Evolutionary conservation across 2,329 filamentous ascomycete species (phyloP).

Genomic region (Epichloe gansuensis): DNA sequence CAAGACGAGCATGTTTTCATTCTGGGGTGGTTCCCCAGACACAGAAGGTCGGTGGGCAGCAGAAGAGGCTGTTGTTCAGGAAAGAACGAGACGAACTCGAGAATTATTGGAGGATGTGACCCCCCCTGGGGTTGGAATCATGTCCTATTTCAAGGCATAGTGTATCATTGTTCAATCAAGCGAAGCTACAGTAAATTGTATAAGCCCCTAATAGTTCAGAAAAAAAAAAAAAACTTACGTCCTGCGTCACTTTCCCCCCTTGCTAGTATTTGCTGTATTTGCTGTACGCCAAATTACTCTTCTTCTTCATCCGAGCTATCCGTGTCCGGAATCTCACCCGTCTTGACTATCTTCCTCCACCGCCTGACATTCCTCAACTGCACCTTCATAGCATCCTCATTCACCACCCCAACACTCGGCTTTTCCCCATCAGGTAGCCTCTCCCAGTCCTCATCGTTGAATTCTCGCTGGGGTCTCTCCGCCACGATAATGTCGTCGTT

Average conservation of each 20-base stretch:
- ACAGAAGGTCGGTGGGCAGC: slow-evolving; percentile 37
- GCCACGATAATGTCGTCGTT: slow-evolving; percentile 27
- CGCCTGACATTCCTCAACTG: slow-evolving; percentile 14
- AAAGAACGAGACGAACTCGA: slow-evolving; percentile 36
- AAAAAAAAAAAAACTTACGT: background rate
- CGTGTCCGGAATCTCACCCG: background rate
- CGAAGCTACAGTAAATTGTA: background rate
- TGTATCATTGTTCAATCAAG: background rate
- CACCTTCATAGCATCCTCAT: slow-evolving; percentile 12
- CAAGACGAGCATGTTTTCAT: slow-evolving; percentile 21
- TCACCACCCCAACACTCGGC: slow-evolving; percentile 13
- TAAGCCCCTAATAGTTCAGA: background rate
- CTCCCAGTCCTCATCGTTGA: slow-evolving; percentile 19
- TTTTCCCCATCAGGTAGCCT: slow-evolving; percentile 17
- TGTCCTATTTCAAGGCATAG: slow-evolving; percentile 26
- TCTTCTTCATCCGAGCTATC: background rate
- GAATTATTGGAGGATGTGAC: slow-evolving; percentile 38
- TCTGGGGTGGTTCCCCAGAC: slow-evolving; percentile 24
- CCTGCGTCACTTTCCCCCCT: background rate
- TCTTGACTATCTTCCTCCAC: slow-evolving; percentile 16
- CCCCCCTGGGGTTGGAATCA: slow-evolving; percentile 21
- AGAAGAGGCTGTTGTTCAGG: slow-evolving; percentile 40
- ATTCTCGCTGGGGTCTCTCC: slow-evolving; percentile 10
- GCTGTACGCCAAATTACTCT: background rate
- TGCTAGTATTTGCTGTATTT: background rate